phyloP scores from a whole-genome alignment of 495 filamentous ascomycete species.

The Recurvomyces mirabilis region DNA sequence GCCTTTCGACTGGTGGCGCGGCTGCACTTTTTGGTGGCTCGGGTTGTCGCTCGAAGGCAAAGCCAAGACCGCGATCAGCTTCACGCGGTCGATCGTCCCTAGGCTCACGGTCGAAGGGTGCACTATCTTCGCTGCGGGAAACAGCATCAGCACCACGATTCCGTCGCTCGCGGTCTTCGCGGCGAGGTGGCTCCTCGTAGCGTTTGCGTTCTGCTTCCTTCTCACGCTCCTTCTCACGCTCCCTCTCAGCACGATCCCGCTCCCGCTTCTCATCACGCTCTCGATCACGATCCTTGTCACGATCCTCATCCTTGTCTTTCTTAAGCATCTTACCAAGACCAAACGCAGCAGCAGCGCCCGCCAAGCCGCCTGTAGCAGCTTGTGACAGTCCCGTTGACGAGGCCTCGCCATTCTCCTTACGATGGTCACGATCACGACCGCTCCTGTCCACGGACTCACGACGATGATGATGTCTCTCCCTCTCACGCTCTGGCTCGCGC shows the following conservation, averaged over 20 bases:
- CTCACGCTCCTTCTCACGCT: constrained; percentile 17
- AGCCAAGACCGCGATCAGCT: constrained; percentile 14
- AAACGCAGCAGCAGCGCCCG: constrained; percentile 16
- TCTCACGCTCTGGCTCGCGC: constrained; percentile 21
- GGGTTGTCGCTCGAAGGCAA: constrained; percentile 14
- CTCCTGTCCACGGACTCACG: constrained; percentile 9
- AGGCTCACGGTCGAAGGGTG: constrained; percentile 6
- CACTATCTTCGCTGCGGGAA: constrained; percentile 7
- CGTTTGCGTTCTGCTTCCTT: constrained; percentile 16
- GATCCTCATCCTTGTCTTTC: constrained; percentile 14
- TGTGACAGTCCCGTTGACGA: constrained; percentile 1
- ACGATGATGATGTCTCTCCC: constrained; percentile 20
- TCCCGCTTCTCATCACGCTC: constrained; percentile 15
- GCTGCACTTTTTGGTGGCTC: constrained; percentile 11
- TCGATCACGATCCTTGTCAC: constrained; percentile 18
- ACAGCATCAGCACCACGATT: constrained; percentile 2
- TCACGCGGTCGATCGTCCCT: constrained; percentile 1
- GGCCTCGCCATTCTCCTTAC: constrained; percentile 14
- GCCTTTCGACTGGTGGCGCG: constrained; percentile 19
- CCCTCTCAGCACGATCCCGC: constrained; percentile 12
- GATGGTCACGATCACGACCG: constrained; percentile 9
- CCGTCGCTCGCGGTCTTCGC: constrained; percentile 12
- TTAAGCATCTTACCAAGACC: constrained; percentile 14
- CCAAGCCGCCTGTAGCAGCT: constrained; percentile 16
- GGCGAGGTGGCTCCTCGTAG: constrained; percentile 13